These are phyloP conservation scores for Thoreauomyces humboldtii DNA, from an alignment of 192 early-diverging fungal species.

Conservation along the genomic window DNA sequence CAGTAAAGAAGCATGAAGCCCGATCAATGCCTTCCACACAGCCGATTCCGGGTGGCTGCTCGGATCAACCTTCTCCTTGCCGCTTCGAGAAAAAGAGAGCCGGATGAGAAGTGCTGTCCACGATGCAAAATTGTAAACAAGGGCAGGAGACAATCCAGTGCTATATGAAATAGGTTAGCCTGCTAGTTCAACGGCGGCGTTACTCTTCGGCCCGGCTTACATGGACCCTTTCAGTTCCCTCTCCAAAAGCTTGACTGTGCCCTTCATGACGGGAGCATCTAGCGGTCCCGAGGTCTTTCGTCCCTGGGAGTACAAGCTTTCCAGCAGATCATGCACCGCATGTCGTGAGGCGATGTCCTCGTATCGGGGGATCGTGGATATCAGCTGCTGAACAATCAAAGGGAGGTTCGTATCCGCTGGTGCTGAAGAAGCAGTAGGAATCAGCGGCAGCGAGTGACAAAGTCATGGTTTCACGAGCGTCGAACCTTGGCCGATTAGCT, in stretches of 20 bases:
- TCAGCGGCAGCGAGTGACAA: background rate
- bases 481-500: constrained; percentile 9
- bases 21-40: constrained; percentile 31
- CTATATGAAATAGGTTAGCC: no score
- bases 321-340: constrained; percentile 55
- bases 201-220: no score
- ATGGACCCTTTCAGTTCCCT: constrained; percentile 22
- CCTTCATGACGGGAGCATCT: constrained; percentile 30
- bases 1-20: constrained; percentile 50
- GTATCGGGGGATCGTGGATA: constrained; percentile 65
- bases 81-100: constrained; percentile 32
- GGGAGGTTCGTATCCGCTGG: constrained; percentile 11
- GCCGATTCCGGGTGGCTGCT: constrained; percentile 20
- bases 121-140: constrained; percentile 41
- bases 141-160: background rate
- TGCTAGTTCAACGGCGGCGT: no score
- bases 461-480: background rate
- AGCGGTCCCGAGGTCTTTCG: constrained; percentile 22
- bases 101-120: constrained; percentile 58
- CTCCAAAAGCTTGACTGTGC: constrained; percentile 30
- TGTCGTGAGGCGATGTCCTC: constrained; percentile 65
- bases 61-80: no score
- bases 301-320: constrained; percentile 39
- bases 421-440: background rate
- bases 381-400: constrained; percentile 26